Base-by-base conservation (phyloP, 345 rosid species). In the Toxicodendron radicans region DNA sequence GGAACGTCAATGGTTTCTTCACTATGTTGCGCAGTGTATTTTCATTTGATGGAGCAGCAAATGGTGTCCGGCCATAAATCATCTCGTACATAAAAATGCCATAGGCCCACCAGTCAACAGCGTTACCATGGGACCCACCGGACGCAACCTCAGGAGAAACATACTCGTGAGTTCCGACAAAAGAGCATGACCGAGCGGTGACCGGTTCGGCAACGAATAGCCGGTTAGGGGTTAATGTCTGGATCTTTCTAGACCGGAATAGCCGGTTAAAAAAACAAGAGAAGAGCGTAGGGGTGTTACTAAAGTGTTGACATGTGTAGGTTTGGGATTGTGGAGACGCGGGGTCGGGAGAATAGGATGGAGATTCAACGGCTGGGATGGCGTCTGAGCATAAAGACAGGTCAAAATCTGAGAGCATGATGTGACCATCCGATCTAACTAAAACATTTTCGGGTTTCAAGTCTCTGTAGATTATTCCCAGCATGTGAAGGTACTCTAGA, bases 91-190 rank as follows among this genome's bases (percentile, higher is more conserved):
- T 60, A 76, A 95, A 88, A 16, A 95, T 79, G 11, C 99, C 99
- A 2, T 86, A 75, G 32, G 99, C 86, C 99, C 98, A 95, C 99
- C 99, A 95, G 79, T 95, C 99, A 66, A 95, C 98, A 0, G 97
- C 96, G 60, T 85, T 95, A 0, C 98, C 97, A 35, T 95, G 99
- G 79, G 94, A 88, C 59, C 94, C 90, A 35, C 97, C 98, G 0
- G 99, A 88, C 4, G 98, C 90, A 3, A 95, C 94, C 65, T 95
- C 99, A 4, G 99, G 99, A 2, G 99, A 90, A 58, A 95, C 89
- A 74, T 93, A 95, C 71, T 95, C 98, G 78, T 95, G 99, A 41
- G 99, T 95, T 62, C 99, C 99, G 4, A 95, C 99, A 58, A 93
- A 95, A 0, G 98, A 95, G 65, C 87, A 79, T 24, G 99, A 95